Conservation (phyloP, 2,329 filamentous ascomycete species). For the Lasiodiplodia theobromae region DNA sequence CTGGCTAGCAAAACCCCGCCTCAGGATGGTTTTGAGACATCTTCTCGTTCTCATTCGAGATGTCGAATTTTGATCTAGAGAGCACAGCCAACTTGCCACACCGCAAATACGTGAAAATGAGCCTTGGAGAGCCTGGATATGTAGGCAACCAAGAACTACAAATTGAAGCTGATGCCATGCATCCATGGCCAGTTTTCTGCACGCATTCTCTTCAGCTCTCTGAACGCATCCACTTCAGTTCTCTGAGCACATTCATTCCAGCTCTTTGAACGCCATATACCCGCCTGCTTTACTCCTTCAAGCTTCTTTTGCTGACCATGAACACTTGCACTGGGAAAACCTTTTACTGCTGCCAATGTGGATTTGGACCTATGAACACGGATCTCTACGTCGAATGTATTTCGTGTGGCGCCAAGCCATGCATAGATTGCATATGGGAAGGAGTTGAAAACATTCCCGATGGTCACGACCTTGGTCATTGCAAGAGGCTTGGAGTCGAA, state of each 20-base stretch:
- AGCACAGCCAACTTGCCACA: not conserved
- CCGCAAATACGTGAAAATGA: not conserved
- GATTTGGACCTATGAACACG: constrained; percentile 6
- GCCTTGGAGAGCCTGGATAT: not conserved
- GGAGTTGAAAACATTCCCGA: not conserved
- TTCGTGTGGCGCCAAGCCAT: not conserved
- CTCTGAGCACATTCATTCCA: not conserved
- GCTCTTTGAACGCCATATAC: not conserved
- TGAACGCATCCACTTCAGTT: no score
- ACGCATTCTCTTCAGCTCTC: no score
- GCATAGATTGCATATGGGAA: not conserved
- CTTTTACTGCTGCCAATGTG: constrained; percentile 13
- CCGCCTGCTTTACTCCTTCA: not conserved
- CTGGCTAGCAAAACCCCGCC: not conserved
- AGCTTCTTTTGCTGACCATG: not conserved
- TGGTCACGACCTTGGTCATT: not conserved
- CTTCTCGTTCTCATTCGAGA: not conserved
- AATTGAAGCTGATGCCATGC: not conserved
- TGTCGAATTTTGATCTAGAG: not conserved
- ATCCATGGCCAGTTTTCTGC: no score
- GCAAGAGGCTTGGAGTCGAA: not conserved
- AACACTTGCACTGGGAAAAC: not conserved
- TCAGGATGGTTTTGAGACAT: not conserved
- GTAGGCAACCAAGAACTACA: not conserved
- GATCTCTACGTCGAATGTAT: constrained; percentile 5